Evolutionary conservation across 306 rosid species (phyloP), one percentile per base, ranked within the genome.

Genomic region (Fragaria ananassa): DNA sequence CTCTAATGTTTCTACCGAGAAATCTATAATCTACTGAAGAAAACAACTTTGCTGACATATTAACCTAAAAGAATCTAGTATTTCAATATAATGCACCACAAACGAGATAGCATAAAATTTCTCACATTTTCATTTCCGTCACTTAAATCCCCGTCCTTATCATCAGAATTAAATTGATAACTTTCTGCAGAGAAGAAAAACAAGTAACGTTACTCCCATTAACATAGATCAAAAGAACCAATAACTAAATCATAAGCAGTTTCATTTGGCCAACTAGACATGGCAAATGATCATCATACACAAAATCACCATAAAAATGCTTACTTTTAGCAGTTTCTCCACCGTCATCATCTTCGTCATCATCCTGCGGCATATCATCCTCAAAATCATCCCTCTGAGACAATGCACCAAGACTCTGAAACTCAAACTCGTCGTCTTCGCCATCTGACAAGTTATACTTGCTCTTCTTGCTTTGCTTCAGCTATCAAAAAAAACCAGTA

Each of bases 381-480:
- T 88, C 96, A 74, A 82, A 92, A 82, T 92, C 97, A 82, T 95
- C 97, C 76, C 87, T 88, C 74, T 75, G 95, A 27, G 88, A 78
- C 34, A 81, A 78, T 60, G 81, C 81, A 76, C 88, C 90, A 68
- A 89, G 81, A 73, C 86, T 88, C 63, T 80, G 84, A 46, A 76
- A 23, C 58, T 79, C 89, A 62, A 81, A 88, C 10, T 84, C 88
- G 0, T 86, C 95, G 23, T 95, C 97, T 49, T 89, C 99, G 78
- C 87, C 97, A 53, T 95, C 97, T 0, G 92, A 87, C 82, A 95
- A 90, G 68, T 90, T 91, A 74, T 80, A 92, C 87, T 87, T 92
- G 86, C 90, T 87, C 77, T 85, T 90, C 85, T 92, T 95, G 80
- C 68, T 85, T 71, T 70, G 11, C 80, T 92, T 95, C 84, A 90